Evolutionary conservation across 2,329 filamentous ascomycete species (phyloP).

Genomic region (Periconia sp.): DNA sequence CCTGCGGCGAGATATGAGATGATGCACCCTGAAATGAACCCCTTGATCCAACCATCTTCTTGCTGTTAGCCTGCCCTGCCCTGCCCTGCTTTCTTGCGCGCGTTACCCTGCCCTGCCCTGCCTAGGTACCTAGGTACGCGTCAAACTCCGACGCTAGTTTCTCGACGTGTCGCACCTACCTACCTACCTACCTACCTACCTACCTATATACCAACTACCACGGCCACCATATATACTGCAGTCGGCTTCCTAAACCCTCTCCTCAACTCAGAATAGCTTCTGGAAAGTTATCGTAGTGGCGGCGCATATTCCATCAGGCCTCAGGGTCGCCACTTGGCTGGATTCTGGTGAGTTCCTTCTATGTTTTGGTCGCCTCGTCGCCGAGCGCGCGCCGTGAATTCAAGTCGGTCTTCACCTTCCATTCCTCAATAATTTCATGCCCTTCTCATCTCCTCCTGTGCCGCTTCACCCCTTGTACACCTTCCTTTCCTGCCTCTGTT

Average conservation of each 20-base stretch:
- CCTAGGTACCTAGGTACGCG: slow-evolving; percentile 12
- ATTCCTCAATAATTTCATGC: background rate
- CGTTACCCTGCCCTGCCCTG: no score
- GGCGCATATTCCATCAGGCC: no score
- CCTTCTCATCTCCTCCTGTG: background rate
- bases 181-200: no score
- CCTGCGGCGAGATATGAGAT: slow-evolving; percentile 6
- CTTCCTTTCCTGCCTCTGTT: background rate
- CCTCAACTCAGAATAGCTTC: no score
- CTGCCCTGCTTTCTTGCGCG: slow-evolving; percentile 1
- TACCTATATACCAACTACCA: no score
- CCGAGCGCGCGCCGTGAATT: background rate
- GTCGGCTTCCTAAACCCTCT: no score
- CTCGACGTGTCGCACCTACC: slow-evolving; percentile 23
- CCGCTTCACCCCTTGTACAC: background rate
- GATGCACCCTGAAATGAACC: slow-evolving; percentile 21
- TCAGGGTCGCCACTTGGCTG: no score
- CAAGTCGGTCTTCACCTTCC: background rate
- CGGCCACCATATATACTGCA: no score
- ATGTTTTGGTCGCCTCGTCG: no score
- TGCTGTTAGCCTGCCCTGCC: slow-evolving; percentile 9
- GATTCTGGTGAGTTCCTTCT: no score
- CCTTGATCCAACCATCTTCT: slow-evolving; percentile 3
- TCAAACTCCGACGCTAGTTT: slow-evolving; percentile 12
- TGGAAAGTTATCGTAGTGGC: no score